Evolutionary conservation across 441 rosid species (phyloP), one percentile per base, ranked within the genome.

Genomic region (Jatropha multifida): DNA sequence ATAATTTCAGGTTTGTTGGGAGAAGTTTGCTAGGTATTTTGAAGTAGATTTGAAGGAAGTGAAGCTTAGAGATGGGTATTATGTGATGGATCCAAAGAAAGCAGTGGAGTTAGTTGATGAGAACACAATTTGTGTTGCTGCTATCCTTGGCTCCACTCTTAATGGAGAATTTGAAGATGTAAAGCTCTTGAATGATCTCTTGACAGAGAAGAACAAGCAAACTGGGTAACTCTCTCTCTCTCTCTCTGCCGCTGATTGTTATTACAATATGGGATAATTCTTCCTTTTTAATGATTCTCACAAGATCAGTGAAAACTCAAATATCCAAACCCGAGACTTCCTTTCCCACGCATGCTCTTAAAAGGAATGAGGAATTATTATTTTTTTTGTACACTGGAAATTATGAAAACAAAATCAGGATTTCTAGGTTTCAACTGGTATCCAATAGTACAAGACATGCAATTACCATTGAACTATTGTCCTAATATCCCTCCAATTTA

Each of bases 31-130:
- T 3, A 88, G 93, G 86, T 93, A 93, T 68, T 93, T 93, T 75
- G 97, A 91, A 77, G 98, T 91, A 44, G 95, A 93, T 75, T 82
- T 91, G 68, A 91, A 90, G 85, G 97, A 93, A 81, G 98, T 93
- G 78, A 91, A 90, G 83, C 77, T 93, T 20, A 86, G 90, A 26
- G 98, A 93, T 56, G 98, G 89, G 6, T 94, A 92, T 76, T 94
- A 90, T 46, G 98, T 94, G 71, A 92, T 94, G 98, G 94, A 94
- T 70, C 98, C 98, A 0, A 87, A 0, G 13, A 78, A 90, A 80
- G 97, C 98, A 56, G 97, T 90, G 41, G 95, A 94, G 58, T 82
- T 94, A 88, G 98, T 94, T 3, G 97, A 94, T 58, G 98, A 94
- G 83, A 94, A 94, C 88, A 94, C 97, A 4, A 94, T 92, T 32